phyloP scores from a whole-genome alignment of 768 basidiomycete species.

The Clathrus columnatus region DNA sequence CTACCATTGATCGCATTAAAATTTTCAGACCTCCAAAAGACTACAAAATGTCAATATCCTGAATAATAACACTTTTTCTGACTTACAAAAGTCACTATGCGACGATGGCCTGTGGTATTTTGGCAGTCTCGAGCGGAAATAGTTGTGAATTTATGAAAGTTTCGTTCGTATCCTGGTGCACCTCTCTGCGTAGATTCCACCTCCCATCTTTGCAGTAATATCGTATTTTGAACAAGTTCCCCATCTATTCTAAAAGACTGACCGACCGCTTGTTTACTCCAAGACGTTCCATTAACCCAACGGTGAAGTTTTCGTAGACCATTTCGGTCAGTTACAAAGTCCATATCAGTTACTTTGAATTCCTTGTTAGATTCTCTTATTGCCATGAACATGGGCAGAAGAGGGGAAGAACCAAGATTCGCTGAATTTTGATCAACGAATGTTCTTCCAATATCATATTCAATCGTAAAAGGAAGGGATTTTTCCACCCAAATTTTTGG shows the following conservation, averaged over 20 bases:
- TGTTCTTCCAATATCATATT: conserved; percentile 40
- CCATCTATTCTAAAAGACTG: conserved; percentile 62
- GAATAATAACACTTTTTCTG: not conserved
- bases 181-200: conserved; percentile 21
- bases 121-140: conserved; percentile 40
- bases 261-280: conserved; percentile 17
- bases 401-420: conserved; percentile 27
- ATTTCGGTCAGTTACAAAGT: conserved; percentile 61
- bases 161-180: conserved; percentile 38
- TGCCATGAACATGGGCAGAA: conserved; percentile 53
- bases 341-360: conserved; percentile 31
- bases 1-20: conserved; percentile 32
- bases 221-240: conserved; percentile 53
- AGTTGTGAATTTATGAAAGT: conserved; percentile 54
- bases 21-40: conserved; percentile 49
- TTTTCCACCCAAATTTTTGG: conserved; percentile 48
- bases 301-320: conserved; percentile 52
- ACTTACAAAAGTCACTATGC: conserved; percentile 56
- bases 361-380: conserved; percentile 30
- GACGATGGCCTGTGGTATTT: conserved; percentile 47
- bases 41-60: conserved; percentile 24
- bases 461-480: conserved; percentile 43
- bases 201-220: conserved; percentile 57
- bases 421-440: conserved; percentile 54
- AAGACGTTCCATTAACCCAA: conserved; percentile 31